Base-by-base conservation (phyloP, 176 grass and related monocot genomes). In the Aechmea fasciata region DNA sequence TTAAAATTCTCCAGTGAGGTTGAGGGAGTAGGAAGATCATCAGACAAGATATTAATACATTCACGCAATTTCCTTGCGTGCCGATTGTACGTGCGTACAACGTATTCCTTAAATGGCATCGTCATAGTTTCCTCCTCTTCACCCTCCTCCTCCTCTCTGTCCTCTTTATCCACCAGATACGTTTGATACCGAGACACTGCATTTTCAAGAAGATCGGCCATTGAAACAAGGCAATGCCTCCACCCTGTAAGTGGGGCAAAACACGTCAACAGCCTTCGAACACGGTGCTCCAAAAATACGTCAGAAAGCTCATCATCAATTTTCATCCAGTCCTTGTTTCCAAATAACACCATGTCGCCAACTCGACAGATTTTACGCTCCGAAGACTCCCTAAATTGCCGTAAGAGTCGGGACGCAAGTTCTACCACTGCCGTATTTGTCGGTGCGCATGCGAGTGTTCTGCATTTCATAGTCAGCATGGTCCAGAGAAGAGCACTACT, bases 371-470 rank as follows among this genome's bases (percentile, higher is more conserved):
- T 72, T 77, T 12, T 48, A 67, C 64, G 57, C 19, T 14, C 62
- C 59, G 79, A 77, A 57, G 10, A 11, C 29, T 90, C 78, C 70
- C 77, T 80, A 1, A 82, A 7, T 22, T 91, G 47, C 0, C 13
- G 3, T 2, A 91, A 52, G 57, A 96, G 47, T 0, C 88, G 83
- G 1, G 80, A 80, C 0, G 85, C 85, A 3, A 96, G 78, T 70
- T 91, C 80, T 15, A 66, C 75, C 0, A 96, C 83, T 1, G 88
- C 92, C 12, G 83, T 89, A 69, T 96, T 96, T 50, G 92, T 96
- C 2, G 92, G 88, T 0, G 92, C 88, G 5, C 92, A 96, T 9
- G 83, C 84, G 33, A 96, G 61, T 0, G 83, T 81, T 62, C 83
- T 62, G 69, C 71, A 82, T 17, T 75, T 80, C 70, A 2, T 19